Evolutionary conservation across 345 rosid genomes (phyloP).

Genomic region (Eucalyptus leucophloia): DNA sequence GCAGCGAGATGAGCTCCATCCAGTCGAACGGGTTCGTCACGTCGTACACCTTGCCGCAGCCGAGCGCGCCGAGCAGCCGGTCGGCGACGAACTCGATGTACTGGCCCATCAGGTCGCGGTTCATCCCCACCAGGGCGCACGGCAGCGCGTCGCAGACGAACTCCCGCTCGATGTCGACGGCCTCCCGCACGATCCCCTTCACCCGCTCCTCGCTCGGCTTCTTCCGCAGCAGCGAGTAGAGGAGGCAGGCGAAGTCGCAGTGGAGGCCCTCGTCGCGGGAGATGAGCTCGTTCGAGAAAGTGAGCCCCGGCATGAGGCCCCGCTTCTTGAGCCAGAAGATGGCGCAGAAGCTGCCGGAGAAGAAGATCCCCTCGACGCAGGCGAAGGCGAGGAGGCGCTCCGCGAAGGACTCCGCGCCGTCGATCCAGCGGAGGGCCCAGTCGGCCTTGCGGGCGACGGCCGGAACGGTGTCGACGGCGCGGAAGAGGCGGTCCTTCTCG

Average conservation of each 20-base stretch:
- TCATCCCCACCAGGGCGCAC: slow-evolving; percentile 88
- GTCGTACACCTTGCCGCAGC: slow-evolving; percentile 50
- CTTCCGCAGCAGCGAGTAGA: slow-evolving; percentile 36
- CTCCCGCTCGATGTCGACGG: slow-evolving; percentile 86
- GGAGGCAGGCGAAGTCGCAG: slow-evolving; percentile 84
- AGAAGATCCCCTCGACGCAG: slow-evolving; percentile 93
- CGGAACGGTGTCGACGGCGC: slow-evolving; percentile 66
- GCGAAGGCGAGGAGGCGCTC: slow-evolving; percentile 79
- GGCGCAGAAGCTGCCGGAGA: slow-evolving; percentile 88
- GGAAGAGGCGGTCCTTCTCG: slow-evolving; percentile 51
- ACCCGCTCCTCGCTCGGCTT: slow-evolving; percentile 69
- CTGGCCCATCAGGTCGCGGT: slow-evolving; percentile 59
- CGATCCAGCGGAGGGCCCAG: slow-evolving; percentile 84
- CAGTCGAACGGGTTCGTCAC: slow-evolving; percentile 75
- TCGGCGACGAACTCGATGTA: slow-evolving; percentile 91
- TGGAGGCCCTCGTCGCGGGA: slow-evolving; percentile 95
- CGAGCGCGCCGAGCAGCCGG: slow-evolving; percentile 56
- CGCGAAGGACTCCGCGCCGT: slow-evolving; percentile 63
- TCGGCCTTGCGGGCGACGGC: slow-evolving; percentile 65
- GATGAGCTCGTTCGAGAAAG: slow-evolving; percentile 88
- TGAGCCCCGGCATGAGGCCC: slow-evolving; percentile 83
- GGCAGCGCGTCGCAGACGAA: slow-evolving; percentile 93
- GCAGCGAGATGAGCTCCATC: slow-evolving; percentile 85
- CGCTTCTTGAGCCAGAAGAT: slow-evolving; percentile 93
- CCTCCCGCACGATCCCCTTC: slow-evolving; percentile 56